A percentile compares a stretch with the other conserved stretches of the same genome.
Conservation (phyloP, 1,284 basidiomycete genomes). For the Sphagnurus paluster region DNA sequence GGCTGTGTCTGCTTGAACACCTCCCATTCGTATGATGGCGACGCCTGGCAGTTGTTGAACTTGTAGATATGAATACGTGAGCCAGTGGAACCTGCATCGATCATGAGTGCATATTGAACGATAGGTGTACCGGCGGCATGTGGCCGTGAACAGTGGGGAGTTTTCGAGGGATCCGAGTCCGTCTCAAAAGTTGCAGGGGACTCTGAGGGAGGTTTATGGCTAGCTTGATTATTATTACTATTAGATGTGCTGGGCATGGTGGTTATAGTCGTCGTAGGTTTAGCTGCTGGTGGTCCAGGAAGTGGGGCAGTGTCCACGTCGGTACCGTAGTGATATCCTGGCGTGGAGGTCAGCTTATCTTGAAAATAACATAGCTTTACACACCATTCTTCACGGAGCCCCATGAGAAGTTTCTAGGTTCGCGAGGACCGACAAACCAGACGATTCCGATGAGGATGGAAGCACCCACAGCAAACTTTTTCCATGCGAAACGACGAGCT, state of each 20-base stretch:
- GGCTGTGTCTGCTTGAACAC: constrained; percentile 86
- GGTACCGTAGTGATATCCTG: constrained; percentile 6
- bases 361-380: not conserved
- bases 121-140: constrained; percentile 49
- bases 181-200: constrained; percentile 48
- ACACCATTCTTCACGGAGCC: constrained; percentile 5
- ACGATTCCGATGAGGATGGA: constrained; percentile 55
- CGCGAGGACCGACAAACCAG: constrained; percentile 55
- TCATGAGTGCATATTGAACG: constrained; percentile 95
- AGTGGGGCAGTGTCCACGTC: constrained; percentile 10
- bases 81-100: constrained; percentile 97
- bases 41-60: constrained; percentile 86
- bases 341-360: not conserved
- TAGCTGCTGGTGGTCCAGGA: constrained; percentile 8
- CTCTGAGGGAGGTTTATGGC: too few species aligned
- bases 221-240: too few species aligned
- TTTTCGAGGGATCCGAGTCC: constrained; percentile 65
- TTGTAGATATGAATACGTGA: constrained; percentile 98
- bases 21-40: constrained; percentile 90
- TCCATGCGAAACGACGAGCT: constrained; percentile 52
- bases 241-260: constrained; percentile 9
- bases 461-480: constrained; percentile 61
- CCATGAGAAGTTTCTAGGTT: constrained; percentile 7
- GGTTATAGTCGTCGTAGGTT: constrained; percentile 16
- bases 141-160: constrained; percentile 66